Evolutionary conservation across 176 grass and related monocot species (phyloP), one percentile per base, ranked within the genome.

Genomic region (Eleusine indica): DNA sequence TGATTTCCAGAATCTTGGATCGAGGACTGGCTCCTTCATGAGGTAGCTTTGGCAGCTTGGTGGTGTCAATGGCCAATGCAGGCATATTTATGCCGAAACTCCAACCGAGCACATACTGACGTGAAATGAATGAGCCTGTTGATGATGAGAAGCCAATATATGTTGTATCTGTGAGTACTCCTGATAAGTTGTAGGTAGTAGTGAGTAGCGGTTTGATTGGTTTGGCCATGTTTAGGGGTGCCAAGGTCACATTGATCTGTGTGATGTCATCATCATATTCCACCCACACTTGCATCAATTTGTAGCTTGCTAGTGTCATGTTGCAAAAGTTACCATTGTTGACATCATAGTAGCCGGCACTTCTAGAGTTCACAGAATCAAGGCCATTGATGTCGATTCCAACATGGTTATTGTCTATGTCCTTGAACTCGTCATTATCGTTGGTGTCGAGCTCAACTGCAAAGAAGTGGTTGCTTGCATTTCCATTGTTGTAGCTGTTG

Each of bases 81-180:
- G 9, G 57, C 9, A 64, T 52, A 22, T 89, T 72, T 52, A 95
- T 67, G 43, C 67, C 85, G 5, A 92, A 95, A 73, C 93, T 95
- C 93, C 93, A 46, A 46, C 44, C 44, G 9, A 46, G 44, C 44
- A 46, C 44, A 46, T 46, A 46, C 9, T 46, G 44, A 90, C 77
- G 3, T 9, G 80, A 80, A 10, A 21, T 30, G 6, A 78, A 32
- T 4, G 52, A 35, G 1, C 66, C 72, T 4, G 86, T 82, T 1
- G 82, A 66, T 0, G 82, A 22, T 3, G 89, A 84, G 71, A 88
- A 91, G 2, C 89, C 89, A 1, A 91, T 48, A 6, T 67, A 87
- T 0, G 77, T 70, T 4, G 5, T 0, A 1, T 76, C 85, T 0
- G 82, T 32, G 29, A 91, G 2, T 43, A 82, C 82, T 2, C 3